Percentiles rank a stretch among this genome's conserved stretches.
These are phyloP conservation scores for Hypoxylon sp. DNA, from an alignment of 2,329 filamentous ascomycete genomes.

Conservation along the genomic window DNA sequence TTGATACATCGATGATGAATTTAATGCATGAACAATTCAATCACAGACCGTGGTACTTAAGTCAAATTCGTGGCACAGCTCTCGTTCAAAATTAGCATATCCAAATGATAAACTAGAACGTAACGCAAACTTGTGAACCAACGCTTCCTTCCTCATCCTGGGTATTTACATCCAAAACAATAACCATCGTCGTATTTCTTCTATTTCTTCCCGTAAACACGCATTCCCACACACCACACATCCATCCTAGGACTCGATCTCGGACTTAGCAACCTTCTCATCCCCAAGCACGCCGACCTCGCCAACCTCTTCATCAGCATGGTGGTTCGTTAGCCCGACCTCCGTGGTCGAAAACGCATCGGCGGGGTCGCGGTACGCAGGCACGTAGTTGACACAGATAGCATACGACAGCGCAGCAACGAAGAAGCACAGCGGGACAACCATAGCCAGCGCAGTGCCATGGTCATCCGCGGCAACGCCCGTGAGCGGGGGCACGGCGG, in stretches of 20 bases:
- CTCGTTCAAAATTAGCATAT: neutral
- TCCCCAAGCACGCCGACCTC: slow-evolving; percentile 36
- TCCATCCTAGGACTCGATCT: slow-evolving; percentile 23
- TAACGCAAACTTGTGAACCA: neutral
- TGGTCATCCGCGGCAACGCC: slow-evolving; percentile 76
- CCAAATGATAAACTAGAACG: neutral
- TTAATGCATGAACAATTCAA: slow-evolving; percentile 1
- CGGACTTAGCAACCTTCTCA: slow-evolving; percentile 45
- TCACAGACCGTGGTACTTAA: neutral
- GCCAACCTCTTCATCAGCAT: slow-evolving; percentile 44
- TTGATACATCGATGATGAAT: slow-evolving; percentile 16
- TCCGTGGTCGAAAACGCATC: slow-evolving; percentile 69
- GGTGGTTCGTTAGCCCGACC: slow-evolving; percentile 56
- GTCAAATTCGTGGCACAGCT: neutral
- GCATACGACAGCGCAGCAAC: slow-evolving; percentile 70
- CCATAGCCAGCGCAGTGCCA: slow-evolving; percentile 74
- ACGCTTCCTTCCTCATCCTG: neutral
- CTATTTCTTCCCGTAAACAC: neutral
- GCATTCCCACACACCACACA: neutral
- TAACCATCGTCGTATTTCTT: neutral
- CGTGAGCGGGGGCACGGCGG: slow-evolving; percentile 79
- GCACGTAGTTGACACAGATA: slow-evolving; percentile 75
- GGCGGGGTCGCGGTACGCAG: slow-evolving; percentile 73
- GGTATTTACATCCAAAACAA: neutral
- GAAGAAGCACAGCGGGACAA: slow-evolving; percentile 75